phyloP scores from a whole-genome alignment of 805 yeast genomes.

The Wickerhamiella australiensis region DNA sequence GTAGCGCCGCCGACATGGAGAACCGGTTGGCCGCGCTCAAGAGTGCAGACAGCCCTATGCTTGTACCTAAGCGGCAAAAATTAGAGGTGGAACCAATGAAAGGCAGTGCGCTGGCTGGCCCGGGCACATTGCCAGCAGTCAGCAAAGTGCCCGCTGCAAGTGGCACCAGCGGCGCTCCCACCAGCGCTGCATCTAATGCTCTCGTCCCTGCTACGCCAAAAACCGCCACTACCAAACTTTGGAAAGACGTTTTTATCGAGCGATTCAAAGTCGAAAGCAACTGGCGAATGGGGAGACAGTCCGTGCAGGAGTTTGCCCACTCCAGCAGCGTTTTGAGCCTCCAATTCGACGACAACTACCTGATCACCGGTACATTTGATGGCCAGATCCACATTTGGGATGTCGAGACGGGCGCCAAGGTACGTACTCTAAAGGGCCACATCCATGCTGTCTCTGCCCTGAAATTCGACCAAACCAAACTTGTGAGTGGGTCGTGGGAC shows the following conservation, averaged over 20 bases:
- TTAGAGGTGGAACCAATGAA: not conserved
- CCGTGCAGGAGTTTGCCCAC: conserved; percentile 54
- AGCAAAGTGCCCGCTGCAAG: too few species aligned
- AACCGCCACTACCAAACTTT: conserved; percentile 84
- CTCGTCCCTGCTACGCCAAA: not conserved
- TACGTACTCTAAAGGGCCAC: conserved; percentile 79
- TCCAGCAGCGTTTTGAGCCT: conserved; percentile 50
- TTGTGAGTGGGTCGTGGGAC: conserved; percentile 87
- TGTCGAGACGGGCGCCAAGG: conserved; percentile 59
- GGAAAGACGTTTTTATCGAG: conserved; percentile 92
- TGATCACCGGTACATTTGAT: conserved; percentile 90
- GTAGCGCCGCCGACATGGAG: conserved; percentile 25
- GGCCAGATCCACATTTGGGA: conserved; percentile 91
- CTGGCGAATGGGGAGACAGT: conserved; percentile 79
- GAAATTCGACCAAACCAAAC: conserved; percentile 75
- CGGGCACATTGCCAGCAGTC: too few species aligned
- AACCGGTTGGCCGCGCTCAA: conserved; percentile 20
- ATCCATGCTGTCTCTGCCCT: conserved; percentile 74
- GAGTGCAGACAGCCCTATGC: not conserved
- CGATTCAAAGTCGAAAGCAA: conserved; percentile 83
- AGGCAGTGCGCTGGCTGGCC: not conserved
- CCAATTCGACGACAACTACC: conserved; percentile 64
- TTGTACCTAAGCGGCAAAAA: conserved; percentile 4
- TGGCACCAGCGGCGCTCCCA: too few species aligned
- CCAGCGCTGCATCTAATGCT: not conserved